Base-by-base conservation (phyloP, 2,329 filamentous ascomycete species). In the Fusarium metavorans region DNA sequence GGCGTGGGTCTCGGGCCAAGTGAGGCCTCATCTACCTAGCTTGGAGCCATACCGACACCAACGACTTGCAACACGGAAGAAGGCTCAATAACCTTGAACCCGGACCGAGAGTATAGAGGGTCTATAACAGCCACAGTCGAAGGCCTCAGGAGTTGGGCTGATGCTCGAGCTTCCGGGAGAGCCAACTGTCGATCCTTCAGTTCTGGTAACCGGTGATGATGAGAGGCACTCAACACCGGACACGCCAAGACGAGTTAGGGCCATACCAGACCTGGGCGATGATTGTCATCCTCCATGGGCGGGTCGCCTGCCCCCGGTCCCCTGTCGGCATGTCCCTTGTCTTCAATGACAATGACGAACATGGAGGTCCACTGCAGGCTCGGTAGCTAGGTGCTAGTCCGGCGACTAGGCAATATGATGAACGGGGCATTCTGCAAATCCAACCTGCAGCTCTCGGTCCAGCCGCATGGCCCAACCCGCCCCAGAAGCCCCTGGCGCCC, bases 351-450 rank as follows among this genome's bases (percentile, higher is more conserved):
- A 77, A 77, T 78, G 76, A 78, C 75, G 76, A 77, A 76, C 74
- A 76, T 77, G 72, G 67, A 74, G 73, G 73, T 67, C 76, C 73
- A 77, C 74, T 67, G 64, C 68, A 78, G 72, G 74, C 70, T 78
- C 76, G 76, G 76, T 78, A 78, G 76, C 77, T 78, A 75, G 63
- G 72, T 70, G 67, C 65, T 78, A 78, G 77, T 45, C 68, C 37
- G 66, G 65, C 48, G 50, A 64, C 64, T 68, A 68, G 67, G 58
- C 74, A 71, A 76, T 73, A 75, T 70, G 64, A 69, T 78, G 72
- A 74, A 78, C 68, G 70, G 72, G 76, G 37, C 68, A 73, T 69
- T 61, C 68, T 73, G 65, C 65, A 70, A 77, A 75, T 67, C 71
- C 76, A 66, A 66, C 69, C 62, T 72, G 72, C 66, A 76, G 67